Percentiles rank a stretch among this genome's conserved stretches.
Evolutionary conservation across 176 grass and related monocot genomes (phyloP).

Genomic region (Olyra latifolia): DNA sequence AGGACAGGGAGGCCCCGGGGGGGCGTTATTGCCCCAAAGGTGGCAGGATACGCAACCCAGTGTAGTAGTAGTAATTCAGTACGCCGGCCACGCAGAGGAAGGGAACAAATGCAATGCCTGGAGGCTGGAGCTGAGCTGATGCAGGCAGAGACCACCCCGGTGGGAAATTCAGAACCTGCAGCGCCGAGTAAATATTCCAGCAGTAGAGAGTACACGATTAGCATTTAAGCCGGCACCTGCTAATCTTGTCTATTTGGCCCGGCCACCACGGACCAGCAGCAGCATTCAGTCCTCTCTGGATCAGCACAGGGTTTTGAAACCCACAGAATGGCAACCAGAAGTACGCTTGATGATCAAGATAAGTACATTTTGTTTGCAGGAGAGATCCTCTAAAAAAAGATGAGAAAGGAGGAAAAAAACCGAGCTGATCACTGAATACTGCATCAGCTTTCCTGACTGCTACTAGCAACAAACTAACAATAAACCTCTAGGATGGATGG

Average conservation of each 20-base stretch:
- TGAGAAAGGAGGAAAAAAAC: neutral
- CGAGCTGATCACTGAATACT: neutral
- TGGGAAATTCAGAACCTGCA: slow-evolving; percentile 10
- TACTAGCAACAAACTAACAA: too few relatives aligned
- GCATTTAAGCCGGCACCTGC: slow-evolving; percentile 15
- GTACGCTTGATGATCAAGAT: neutral
- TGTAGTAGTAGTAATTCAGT: neutral
- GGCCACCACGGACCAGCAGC: neutral
- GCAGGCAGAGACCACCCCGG: neutral
- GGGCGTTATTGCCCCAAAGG: slow-evolving; percentile 5
- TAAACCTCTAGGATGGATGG: slow-evolving; percentile 6
- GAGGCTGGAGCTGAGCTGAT: neutral
- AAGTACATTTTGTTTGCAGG: slow-evolving; percentile 23
- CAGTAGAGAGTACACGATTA: neutral
- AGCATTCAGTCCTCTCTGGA: slow-evolving; percentile 19
- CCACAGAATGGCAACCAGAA: neutral
- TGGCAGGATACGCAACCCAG: neutral
- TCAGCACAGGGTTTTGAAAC: neutral
- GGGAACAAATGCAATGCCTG: slow-evolving; percentile 36
- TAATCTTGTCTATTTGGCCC: slow-evolving; percentile 15
- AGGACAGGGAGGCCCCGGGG: neutral
- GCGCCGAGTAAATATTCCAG: slow-evolving; percentile 25
- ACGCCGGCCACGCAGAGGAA: slow-evolving; percentile 1
- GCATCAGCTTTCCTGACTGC: slow-evolving; percentile 25
- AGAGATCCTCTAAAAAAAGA: neutral